Percentiles rank a stretch among this genome's conserved stretches.
phyloP scores from a whole-genome alignment of 176 grass and related monocot species.

The Echinochloa phyllopogon region DNA sequence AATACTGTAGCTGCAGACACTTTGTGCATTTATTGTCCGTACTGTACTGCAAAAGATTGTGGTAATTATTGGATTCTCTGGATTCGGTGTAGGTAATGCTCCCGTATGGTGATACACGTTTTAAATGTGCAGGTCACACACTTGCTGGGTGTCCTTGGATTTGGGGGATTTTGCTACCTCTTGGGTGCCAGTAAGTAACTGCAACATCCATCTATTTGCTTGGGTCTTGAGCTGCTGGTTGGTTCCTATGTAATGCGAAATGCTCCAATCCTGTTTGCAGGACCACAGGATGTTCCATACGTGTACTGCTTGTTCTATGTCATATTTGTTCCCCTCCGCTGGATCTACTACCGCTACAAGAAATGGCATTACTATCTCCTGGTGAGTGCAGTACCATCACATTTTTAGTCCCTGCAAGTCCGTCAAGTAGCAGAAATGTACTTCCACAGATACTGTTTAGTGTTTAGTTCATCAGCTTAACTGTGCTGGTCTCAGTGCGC shows the following conservation, averaged over 20 bases:
- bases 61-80: conserved; percentile 15
- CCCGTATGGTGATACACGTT: conserved; percentile 29
- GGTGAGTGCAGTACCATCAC: conserved; percentile 46
- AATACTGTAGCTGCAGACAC: neutral
- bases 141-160: conserved; percentile 91
- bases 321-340: conserved; percentile 88
- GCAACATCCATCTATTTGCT: conserved; percentile 32
- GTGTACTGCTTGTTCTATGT: conserved; percentile 96
- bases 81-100: conserved; percentile 13
- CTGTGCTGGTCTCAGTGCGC: neutral
- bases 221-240: conserved; percentile 5
- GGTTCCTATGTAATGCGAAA: conserved; percentile 11
- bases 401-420: neutral
- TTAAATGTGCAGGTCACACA: conserved; percentile 84
- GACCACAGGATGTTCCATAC: conserved; percentile 90
- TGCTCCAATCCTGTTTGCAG: conserved; percentile 45
- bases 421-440: neutral
- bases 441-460: neutral
- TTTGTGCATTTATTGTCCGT: conserved; percentile 41
- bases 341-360: conserved; percentile 99
- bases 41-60: conserved; percentile 15
- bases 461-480: neutral
- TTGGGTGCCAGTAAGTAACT: conserved; percentile 90
- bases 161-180: conserved; percentile 96
- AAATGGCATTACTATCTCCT: conserved; percentile 99